Evolutionary conservation across 768 basidiomycete genomes (phyloP), one percentile per base, ranked within the genome.

Genomic region (Calvatia gigantea): DNA sequence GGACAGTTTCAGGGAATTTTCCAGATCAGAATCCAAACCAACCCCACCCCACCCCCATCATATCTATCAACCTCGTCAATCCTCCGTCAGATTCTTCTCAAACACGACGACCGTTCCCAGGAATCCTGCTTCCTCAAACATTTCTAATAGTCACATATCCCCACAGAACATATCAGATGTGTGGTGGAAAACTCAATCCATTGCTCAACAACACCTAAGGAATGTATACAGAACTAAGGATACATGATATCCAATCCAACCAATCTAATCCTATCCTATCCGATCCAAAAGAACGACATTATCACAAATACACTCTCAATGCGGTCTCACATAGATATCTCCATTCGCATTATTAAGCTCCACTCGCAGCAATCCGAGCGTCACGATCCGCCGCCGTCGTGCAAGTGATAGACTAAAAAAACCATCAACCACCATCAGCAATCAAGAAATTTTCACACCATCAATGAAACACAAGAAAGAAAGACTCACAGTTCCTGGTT

Each of bases 311-410:
- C 33, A n/a, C 31, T 9, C 32, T 29, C 3, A 48, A 48, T 2
- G n/a, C n/a, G n/a, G n/a, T n/a, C n/a, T n/a, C n/a, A n/a, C n/a
- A n/a, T n/a, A n/a, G n/a, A n/a, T n/a, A n/a, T n/a, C n/a, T n/a
- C 25, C 7, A n/a, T 15, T 23, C 6, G 12, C 9, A 9, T 7
- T 4, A 8, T 38, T 19, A 46, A 7, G 72, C 73, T 31, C 74
- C 76, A 33, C 76, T 73, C 6, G 69, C 70, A 17, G 69, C 64
- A 47, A 81, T 78, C 43, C 77, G 73, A 9, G 75, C 68, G 15
- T 58, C 56, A 12, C 77, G 76, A 64, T 83, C 82, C 21, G 74
- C 69, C 25, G 62, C 28, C 1, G 79, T 81, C 14, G 73, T 75
- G 67, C 82, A 84, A 11, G 78, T 70, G 57, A 83, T 70, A 5